Percentiles rank a stretch among this genome's conserved stretches.
Conservation (phyloP, 805 yeast species). For the Wickerhamiella musiphila region DNA sequence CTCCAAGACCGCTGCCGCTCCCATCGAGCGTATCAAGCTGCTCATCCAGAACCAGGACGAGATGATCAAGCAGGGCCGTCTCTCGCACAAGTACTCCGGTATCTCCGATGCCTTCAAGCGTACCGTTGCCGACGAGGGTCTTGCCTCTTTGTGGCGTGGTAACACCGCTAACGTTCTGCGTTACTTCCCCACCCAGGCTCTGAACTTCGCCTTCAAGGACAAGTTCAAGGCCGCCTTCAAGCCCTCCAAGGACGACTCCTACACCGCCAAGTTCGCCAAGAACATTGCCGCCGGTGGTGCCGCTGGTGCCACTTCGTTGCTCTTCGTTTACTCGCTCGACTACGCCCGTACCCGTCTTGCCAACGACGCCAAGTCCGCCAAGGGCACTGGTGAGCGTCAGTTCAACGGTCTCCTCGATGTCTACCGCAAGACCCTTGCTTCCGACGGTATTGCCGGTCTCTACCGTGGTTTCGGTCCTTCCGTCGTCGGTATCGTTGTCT, state of each 20-base stretch:
- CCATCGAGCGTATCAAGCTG: slow-evolving; percentile 86
- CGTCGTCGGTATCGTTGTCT: slow-evolving; percentile 85
- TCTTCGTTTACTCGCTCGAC: slow-evolving; percentile 86
- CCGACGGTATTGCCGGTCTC: slow-evolving; percentile 92
- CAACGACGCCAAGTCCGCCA: slow-evolving; percentile 68
- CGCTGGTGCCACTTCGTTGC: slow-evolving; percentile 84
- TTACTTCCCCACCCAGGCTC: slow-evolving; percentile 96
- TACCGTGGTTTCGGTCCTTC: slow-evolving; percentile 98
- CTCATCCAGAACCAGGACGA: slow-evolving; percentile 92
- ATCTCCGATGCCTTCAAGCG: slow-evolving; percentile 79
- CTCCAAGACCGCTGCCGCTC: slow-evolving; percentile 90
- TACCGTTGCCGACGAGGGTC: slow-evolving; percentile 83
- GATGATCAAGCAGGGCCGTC: slow-evolving; percentile 91
- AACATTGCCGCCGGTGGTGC: slow-evolving; percentile 95
- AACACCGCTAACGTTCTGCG: slow-evolving; percentile 93
- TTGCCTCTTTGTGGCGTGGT: slow-evolving; percentile 91
- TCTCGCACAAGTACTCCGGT: slow-evolving; percentile 70
- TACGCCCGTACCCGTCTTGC: slow-evolving; percentile 96
- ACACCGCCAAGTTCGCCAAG: slow-evolving; percentile 81
- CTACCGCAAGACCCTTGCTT: slow-evolving; percentile 78
- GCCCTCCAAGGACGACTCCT: slow-evolving; percentile 76
- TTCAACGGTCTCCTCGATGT: slow-evolving; percentile 91
- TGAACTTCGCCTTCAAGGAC: slow-evolving; percentile 93
- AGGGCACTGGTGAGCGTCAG: slow-evolving; percentile 70
- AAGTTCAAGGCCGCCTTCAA: slow-evolving; percentile 80